A percentile compares a stretch with the other conserved stretches of the same genome.
Conservation (phyloP, 208 protist species). For the Leishmania major region DNA sequence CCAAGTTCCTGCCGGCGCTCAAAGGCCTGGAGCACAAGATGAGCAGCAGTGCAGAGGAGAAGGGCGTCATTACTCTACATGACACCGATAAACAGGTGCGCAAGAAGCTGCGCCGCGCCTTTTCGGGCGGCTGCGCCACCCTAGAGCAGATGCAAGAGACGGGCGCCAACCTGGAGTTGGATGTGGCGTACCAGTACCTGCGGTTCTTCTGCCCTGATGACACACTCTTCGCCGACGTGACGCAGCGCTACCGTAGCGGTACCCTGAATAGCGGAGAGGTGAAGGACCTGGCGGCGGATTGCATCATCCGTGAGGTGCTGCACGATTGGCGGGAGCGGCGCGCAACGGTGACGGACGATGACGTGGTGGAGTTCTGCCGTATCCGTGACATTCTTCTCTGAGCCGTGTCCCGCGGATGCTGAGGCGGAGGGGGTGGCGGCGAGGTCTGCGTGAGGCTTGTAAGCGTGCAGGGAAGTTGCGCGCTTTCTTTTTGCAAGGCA, state of each 20-base stretch:
- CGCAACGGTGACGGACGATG: slow-evolving; percentile 66
- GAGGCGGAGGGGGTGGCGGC: not conserved
- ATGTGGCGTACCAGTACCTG: slow-evolving; percentile 97
- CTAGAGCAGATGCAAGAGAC: slow-evolving; percentile 94
- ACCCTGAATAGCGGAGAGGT: slow-evolving; percentile 81
- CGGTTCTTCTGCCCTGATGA: slow-evolving; percentile 97
- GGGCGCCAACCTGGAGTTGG: slow-evolving; percentile 93
- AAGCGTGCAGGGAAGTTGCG: not conserved
- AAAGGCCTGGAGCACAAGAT: slow-evolving; percentile 97
- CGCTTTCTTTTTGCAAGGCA: not conserved
- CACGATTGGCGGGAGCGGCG: slow-evolving; percentile 66
- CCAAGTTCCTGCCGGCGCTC: slow-evolving; percentile 98
- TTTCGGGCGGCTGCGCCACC: slow-evolving; percentile 96
- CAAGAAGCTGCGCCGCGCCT: slow-evolving; percentile 97
- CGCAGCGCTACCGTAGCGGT: slow-evolving; percentile 57
- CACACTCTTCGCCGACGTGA: slow-evolving; percentile 85
- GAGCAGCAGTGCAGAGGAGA: slow-evolving; percentile 90
- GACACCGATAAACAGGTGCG: slow-evolving; percentile 95
- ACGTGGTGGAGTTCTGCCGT: slow-evolving; percentile 66
- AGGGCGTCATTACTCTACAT: slow-evolving; percentile 96
- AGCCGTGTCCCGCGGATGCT: not conserved
- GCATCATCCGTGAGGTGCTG: slow-evolving; percentile 68
- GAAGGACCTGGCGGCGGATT: slow-evolving; percentile 76
- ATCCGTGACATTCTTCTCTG: slow-evolving; percentile 82
- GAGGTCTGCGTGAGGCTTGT: not conserved